Percentiles rank a stretch among this genome's conserved stretches.
These are phyloP conservation scores for Citrus australasica DNA, from an alignment of 345 rosid genomes.

Conservation along the genomic window DNA sequence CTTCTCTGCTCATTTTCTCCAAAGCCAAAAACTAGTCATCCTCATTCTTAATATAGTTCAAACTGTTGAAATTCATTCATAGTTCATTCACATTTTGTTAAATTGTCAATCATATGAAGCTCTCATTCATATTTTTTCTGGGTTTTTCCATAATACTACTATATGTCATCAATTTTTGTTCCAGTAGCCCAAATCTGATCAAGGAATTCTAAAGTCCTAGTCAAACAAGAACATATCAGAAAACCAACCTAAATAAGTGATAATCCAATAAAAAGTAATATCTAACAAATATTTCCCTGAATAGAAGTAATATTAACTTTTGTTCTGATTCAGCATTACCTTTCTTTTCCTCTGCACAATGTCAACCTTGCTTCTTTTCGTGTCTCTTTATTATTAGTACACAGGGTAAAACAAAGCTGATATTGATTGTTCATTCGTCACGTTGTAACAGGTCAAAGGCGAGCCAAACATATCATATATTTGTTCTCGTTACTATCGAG, in stretches of 20 bases:
- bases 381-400: not conserved
- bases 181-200: no score
- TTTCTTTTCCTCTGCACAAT: not conserved
- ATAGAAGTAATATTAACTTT: not conserved
- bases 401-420: not conserved
- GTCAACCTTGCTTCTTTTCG: not conserved
- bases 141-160: no score
- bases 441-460: constrained; percentile 18
- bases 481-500: constrained; percentile 27
- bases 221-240: no score
- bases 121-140: no score
- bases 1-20: no score
- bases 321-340: not conserved
- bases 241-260: not conserved
- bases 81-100: no score
- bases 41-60: no score
- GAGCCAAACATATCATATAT: constrained; percentile 26
- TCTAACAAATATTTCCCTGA: not conserved
- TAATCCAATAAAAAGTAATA: not conserved
- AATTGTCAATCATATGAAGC: no score
- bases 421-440: not conserved
- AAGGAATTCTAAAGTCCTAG: no score
- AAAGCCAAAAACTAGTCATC: no score
- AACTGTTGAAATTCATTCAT: no score
- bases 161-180: no score